These are phyloP conservation scores for Phytophthora palmivora DNA, from an alignment of 352 stramenopile species.

Conservation along the genomic window DNA sequence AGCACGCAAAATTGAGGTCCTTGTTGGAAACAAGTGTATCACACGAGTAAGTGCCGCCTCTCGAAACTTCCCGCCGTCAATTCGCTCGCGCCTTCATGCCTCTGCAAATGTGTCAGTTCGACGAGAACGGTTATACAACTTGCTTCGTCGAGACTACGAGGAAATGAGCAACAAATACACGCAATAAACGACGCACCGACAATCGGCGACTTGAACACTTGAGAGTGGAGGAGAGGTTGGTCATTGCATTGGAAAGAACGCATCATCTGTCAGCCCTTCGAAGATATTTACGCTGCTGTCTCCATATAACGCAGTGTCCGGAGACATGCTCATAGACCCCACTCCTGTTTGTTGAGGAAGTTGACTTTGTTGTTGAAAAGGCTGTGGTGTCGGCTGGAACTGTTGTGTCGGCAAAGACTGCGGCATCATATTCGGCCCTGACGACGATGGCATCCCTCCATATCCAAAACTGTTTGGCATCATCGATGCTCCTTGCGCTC, in stretches of 20 bases:
- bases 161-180: slow-evolving; percentile 33
- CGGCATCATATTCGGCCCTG: slow-evolving; percentile 38
- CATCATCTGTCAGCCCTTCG: slow-evolving; percentile 74
- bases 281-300: slow-evolving; percentile 76
- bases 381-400: slow-evolving; percentile 34
- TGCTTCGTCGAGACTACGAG: slow-evolving; percentile 59
- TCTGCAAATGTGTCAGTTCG: slow-evolving; percentile 51
- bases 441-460: slow-evolving; percentile 33
- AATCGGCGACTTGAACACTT: slow-evolving; percentile 38
- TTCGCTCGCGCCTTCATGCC: slow-evolving; percentile 54
- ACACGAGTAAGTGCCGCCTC: slow-evolving; percentile 55
- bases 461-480: slow-evolving; percentile 58
- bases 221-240: slow-evolving; percentile 23
- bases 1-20: slow-evolving; percentile 72
- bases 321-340: slow-evolving; percentile 27
- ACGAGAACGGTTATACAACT: slow-evolving; percentile 61
- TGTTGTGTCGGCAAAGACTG: slow-evolving; percentile 31
- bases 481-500: slow-evolving; percentile 35
- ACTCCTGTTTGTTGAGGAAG: slow-evolving; percentile 25
- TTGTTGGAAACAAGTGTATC: slow-evolving; percentile 66
- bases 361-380: slow-evolving; percentile 42
- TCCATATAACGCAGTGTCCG: slow-evolving; percentile 49
- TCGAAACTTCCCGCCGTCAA: slow-evolving; percentile 57
- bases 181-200: slow-evolving; percentile 39
- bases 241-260: slow-evolving; percentile 80